A percentile compares a stretch with the other conserved stretches of the same genome.
Conservation (phyloP, 768 basidiomycete species). For the Udeniomyces megalosporus region DNA sequence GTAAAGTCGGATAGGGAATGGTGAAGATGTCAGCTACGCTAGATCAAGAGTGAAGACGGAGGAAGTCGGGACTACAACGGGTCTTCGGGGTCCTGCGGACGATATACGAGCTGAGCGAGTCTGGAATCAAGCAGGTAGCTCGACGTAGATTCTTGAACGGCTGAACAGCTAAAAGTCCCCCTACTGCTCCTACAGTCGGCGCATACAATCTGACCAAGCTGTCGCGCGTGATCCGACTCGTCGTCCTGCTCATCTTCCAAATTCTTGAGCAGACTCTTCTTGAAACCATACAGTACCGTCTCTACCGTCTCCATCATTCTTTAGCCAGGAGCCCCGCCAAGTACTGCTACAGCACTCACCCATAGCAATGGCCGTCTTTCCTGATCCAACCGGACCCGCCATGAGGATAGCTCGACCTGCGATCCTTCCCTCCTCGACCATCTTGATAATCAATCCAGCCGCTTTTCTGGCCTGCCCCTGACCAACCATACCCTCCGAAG, state of each 20-base stretch:
- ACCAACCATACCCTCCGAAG: slow-evolving; percentile 88
- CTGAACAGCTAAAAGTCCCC: not conserved
- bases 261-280: no score
- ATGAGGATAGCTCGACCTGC: slow-evolving; percentile 93
- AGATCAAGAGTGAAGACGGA: no score
- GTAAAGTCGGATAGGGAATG: not conserved
- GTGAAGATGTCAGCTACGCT: not conserved
- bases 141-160: not conserved
- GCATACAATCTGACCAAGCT: no score
- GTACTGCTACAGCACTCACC: slow-evolving; percentile 53
- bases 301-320: no score
- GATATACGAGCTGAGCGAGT: no score
- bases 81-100: no score
- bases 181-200: no score
- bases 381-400: slow-evolving; percentile 91
- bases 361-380: slow-evolving; percentile 95
- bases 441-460: slow-evolving; percentile 90
- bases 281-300: no score
- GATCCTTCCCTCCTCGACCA: slow-evolving; percentile 92
- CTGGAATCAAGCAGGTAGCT: no score
- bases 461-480: slow-evolving; percentile 93
- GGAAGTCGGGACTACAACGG: no score
- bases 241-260: no score
- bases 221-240: no score
- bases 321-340: not conserved